A percentile compares a stretch with the other conserved stretches of the same genome.
Conservation (phyloP, 2,329 filamentous ascomycete genomes). For the Stagonosporopsis tanaceti region DNA sequence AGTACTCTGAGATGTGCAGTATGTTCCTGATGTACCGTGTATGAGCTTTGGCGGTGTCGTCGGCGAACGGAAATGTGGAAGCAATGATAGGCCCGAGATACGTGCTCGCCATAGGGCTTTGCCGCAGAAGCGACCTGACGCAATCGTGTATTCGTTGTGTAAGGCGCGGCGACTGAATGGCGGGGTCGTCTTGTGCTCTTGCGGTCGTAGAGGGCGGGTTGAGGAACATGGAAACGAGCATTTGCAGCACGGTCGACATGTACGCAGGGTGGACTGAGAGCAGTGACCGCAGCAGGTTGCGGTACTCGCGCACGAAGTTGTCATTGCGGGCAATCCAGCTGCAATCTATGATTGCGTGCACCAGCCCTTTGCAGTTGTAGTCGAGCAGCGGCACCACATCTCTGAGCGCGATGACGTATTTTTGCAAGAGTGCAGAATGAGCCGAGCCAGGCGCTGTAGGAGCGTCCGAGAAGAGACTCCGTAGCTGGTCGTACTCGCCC, state of each 20-base stretch:
- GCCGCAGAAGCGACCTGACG: slow-evolving; percentile 76
- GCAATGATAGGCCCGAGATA: slow-evolving; percentile 73
- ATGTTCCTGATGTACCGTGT: slow-evolving; percentile 89
- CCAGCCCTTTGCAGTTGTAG: slow-evolving; percentile 64
- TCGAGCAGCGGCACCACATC: slow-evolving; percentile 64
- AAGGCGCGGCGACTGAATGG: slow-evolving; percentile 70
- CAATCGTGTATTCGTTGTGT: slow-evolving; percentile 78
- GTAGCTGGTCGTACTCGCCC: slow-evolving; percentile 64
- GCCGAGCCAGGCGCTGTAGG: slow-evolving; percentile 59
- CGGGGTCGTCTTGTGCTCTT: slow-evolving; percentile 62
- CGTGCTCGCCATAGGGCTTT: slow-evolving; percentile 80
- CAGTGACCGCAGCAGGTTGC: slow-evolving; percentile 67
- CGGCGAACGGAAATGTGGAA: slow-evolving; percentile 76
- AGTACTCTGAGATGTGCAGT: slow-evolving; percentile 77
- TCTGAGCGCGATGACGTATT: slow-evolving; percentile 67
- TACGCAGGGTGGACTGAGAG: slow-evolving; percentile 85
- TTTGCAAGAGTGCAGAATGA: slow-evolving; percentile 60
- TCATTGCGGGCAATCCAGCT: slow-evolving; percentile 70
- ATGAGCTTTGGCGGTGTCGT: slow-evolving; percentile 79
- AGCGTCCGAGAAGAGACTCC: slow-evolving; percentile 60
- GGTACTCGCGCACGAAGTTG: slow-evolving; percentile 64
- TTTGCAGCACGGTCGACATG: slow-evolving; percentile 75
- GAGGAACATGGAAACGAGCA: slow-evolving; percentile 81
- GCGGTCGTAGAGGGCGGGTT: slow-evolving; percentile 64
- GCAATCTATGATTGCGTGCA: slow-evolving; percentile 65